Conservation (phyloP, 257 asterid genomes). For the Gardenia jasminoides region DNA sequence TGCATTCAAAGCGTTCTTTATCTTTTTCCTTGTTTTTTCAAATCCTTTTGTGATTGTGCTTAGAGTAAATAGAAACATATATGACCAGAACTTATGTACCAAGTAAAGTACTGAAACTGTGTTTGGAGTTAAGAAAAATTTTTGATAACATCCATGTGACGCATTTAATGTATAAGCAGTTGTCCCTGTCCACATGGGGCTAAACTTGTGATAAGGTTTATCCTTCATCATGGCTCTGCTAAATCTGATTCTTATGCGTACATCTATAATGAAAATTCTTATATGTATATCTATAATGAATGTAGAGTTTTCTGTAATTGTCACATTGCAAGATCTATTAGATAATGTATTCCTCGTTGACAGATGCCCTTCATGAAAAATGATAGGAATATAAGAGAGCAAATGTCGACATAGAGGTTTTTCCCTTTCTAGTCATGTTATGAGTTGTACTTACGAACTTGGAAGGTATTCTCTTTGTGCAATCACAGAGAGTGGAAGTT, state of each 20-base stretch:
- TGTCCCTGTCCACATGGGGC: background rate
- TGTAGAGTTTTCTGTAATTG: background rate
- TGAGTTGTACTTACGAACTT: background rate
- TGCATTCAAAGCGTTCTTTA: slow-evolving; percentile 24
- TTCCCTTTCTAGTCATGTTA: background rate
- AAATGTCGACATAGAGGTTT: background rate
- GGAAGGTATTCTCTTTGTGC: background rate
- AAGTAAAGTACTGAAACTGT: background rate
- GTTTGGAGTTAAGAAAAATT: background rate
- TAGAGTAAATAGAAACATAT: background rate
- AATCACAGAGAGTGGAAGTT: background rate
- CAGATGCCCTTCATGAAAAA: background rate
- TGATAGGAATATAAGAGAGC: background rate
- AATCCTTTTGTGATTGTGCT: background rate
- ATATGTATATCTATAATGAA: background rate
- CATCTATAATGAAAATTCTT: background rate
- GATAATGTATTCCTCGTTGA: background rate
- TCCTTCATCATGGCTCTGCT: no score
- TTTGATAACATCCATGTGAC: background rate
- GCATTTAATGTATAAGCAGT: background rate
- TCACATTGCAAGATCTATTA: background rate
- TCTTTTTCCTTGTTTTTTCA: background rate
- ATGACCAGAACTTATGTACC: background rate
- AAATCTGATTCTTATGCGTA: background rate
- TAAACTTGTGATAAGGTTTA: background rate